Percentiles rank a stretch among this genome's conserved stretches.
Evolutionary conservation across 202 grass and related monocot species (phyloP).

Genomic region (Dendrocalamus latiflorus): DNA sequence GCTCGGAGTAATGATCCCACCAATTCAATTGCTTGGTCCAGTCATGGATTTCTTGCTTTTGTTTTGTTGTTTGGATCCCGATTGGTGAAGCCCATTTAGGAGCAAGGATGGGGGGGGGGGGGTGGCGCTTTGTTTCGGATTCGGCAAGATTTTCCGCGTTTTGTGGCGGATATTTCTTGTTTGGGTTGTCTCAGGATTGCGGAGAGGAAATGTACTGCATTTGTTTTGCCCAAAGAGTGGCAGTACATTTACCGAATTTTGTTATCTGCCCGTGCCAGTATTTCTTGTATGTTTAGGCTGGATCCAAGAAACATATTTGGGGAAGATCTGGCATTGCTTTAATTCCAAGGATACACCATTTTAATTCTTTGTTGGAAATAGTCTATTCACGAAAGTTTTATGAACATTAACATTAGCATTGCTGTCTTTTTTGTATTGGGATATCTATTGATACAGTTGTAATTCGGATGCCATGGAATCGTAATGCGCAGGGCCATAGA

Average conservation of each 20-base stretch:
- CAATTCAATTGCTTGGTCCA: background rate
- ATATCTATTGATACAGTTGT: background rate
- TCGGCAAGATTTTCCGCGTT: no score
- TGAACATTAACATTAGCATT: background rate
- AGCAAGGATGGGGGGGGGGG: background rate
- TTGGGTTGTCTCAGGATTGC: background rate
- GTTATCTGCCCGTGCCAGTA: background rate
- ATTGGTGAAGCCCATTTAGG: background rate
- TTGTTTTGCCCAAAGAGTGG: background rate
- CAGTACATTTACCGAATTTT: background rate
- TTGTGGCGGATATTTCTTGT: background rate
- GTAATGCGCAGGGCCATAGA: background rate
- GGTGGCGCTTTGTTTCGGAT: no score
- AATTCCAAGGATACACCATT: background rate
- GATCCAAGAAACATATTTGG: background rate
- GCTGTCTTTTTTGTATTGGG: background rate
- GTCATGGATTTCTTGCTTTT: background rate
- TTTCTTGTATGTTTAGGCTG: conserved; percentile 3
- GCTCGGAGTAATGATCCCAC: background rate
- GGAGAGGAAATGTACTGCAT: background rate
- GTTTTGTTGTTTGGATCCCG: background rate
- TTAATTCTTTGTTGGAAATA: background rate
- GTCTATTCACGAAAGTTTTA: background rate
- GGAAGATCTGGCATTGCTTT: background rate
- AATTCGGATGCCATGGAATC: background rate